Percentiles rank a stretch among this genome's conserved stretches.
These are phyloP conservation scores for Ottelia alismoides DNA, from an alignment of 106 monocot genomes.

Conservation along the genomic window DNA sequence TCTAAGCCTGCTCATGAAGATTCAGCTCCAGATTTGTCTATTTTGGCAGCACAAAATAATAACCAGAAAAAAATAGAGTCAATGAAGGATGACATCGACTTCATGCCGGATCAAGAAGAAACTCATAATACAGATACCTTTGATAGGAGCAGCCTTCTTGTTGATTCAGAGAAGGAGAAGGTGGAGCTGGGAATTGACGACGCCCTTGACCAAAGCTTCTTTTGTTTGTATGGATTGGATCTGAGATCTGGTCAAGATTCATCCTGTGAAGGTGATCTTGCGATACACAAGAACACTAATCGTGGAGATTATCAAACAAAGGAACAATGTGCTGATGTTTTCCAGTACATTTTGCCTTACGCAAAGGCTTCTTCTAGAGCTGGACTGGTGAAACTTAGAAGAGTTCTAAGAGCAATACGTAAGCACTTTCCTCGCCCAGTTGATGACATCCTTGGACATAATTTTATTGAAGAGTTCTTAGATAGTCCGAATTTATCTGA, in stretches of 20 bases:
- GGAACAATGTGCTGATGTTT: conserved; percentile 99
- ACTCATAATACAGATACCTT: too few species aligned
- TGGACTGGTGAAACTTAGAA: conserved; percentile 87
- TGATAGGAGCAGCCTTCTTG: too few species aligned
- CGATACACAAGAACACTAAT: conserved; percentile 79
- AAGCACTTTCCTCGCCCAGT: conserved; percentile 95
- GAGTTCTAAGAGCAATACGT: conserved; percentile 83
- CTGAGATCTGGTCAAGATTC: conserved; percentile 70
- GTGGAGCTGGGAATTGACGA: conserved; percentile 65
- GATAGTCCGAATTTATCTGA: conserved; percentile 65
- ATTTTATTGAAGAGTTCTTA: conserved; percentile 60
- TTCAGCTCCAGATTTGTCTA: conserved; percentile 4
- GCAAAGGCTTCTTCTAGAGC: conserved; percentile 77
- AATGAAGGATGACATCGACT: conserved; percentile 3
- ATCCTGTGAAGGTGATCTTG: conserved; percentile 89
- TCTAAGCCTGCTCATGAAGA: conserved; percentile 25
- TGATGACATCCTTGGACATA: conserved; percentile 53
- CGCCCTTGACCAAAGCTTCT: conserved; percentile 93
- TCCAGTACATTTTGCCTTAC: conserved; percentile 94
- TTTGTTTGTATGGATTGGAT: conserved; percentile 94
- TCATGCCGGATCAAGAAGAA: not conserved
- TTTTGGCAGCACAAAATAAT: too few species aligned
- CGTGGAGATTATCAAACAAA: conserved; percentile 95
- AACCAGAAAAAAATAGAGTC: too few species aligned
- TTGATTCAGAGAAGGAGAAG: conserved; percentile 55